Percentiles rank a stretch among this genome's conserved stretches.
Conservation (phyloP, 2,329 filamentous ascomycete species). For the Diaporthe nobilis region DNA sequence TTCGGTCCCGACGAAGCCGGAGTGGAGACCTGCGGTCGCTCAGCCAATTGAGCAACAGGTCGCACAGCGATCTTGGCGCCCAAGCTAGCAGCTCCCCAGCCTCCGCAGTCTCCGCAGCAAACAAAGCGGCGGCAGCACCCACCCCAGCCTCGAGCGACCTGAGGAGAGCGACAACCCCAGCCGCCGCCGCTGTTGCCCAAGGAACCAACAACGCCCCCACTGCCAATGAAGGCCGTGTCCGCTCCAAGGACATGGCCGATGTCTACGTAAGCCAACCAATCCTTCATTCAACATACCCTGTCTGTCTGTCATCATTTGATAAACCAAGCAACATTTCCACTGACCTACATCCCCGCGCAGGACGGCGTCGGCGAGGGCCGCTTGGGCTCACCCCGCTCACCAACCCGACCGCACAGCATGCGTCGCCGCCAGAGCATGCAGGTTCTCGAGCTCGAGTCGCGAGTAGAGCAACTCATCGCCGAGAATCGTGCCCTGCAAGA, state of each 20-base stretch:
- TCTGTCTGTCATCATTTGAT: conserved; percentile 5
- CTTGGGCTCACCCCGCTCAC: conserved; percentile 88
- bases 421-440: conserved; percentile 98
- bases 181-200: conserved; percentile 34
- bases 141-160: conserved; percentile 40
- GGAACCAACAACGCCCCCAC: conserved; percentile 71
- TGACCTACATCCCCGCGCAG: conserved; percentile 62
- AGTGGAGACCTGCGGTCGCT: conserved; percentile 80
- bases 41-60: conserved; percentile 65
- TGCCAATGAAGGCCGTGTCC: conserved; percentile 89
- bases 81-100: conserved; percentile 47
- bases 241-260: conserved; percentile 89
- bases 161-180: conserved; percentile 39
- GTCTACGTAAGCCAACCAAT: conserved; percentile 84
- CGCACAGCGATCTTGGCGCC: conserved; percentile 39
- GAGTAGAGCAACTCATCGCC: conserved; percentile 84
- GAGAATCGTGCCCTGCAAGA: conserved; percentile 88
- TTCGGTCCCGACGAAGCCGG: conserved; percentile 79
- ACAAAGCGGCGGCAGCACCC: conserved; percentile 38
- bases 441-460: conserved; percentile 89
- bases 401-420: conserved; percentile 94
- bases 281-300: conserved; percentile 42
- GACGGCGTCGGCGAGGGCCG: conserved; percentile 94
- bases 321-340: conserved; percentile 27
- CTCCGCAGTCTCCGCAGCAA: conserved; percentile 41